A percentile compares a stretch with the other conserved stretches of the same genome.
These are phyloP conservation scores for Phialocephala sp. DNA, from an alignment of 2,329 filamentous ascomycete species.

Conservation along the genomic window DNA sequence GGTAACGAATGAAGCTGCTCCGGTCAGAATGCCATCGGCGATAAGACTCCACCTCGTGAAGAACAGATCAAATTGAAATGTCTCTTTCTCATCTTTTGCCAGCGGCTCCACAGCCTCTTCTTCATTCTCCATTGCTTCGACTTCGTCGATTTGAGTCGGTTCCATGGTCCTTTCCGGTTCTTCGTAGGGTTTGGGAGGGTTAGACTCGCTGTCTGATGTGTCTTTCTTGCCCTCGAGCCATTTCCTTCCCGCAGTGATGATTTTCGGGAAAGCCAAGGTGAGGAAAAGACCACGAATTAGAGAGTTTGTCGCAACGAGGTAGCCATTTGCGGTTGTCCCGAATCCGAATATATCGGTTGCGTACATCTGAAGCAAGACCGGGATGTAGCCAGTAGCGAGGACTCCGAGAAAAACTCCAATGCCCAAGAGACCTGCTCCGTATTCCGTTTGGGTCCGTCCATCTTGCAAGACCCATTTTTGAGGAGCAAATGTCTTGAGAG, in stretches of 20 bases:
- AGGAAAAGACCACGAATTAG: conserved; percentile 51
- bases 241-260: conserved; percentile 49
- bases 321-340: conserved; percentile 51
- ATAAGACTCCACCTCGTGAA: conserved; percentile 71
- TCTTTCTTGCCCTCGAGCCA: conserved; percentile 37
- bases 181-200: neutral
- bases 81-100: conserved; percentile 29
- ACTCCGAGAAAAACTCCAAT: conserved; percentile 71
- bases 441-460: conserved; percentile 59
- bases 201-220: conserved; percentile 7
- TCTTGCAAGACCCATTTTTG: conserved; percentile 57
- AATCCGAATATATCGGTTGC: conserved; percentile 52
- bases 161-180: conserved; percentile 31
- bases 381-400: conserved; percentile 71
- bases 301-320: conserved; percentile 52
- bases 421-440: conserved; percentile 68
- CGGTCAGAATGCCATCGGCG: conserved; percentile 68
- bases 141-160: conserved; percentile 35
- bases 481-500: conserved; percentile 65
- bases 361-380: conserved; percentile 59
- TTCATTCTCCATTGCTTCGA: conserved; percentile 25
- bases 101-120: conserved; percentile 25
- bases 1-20: conserved; percentile 65
- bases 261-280: conserved; percentile 50
- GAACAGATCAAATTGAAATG: conserved; percentile 67